These are phyloP conservation scores for Penicillium capsulatum DNA, from an alignment of 2,329 filamentous ascomycete genomes.

Conservation along the genomic window DNA sequence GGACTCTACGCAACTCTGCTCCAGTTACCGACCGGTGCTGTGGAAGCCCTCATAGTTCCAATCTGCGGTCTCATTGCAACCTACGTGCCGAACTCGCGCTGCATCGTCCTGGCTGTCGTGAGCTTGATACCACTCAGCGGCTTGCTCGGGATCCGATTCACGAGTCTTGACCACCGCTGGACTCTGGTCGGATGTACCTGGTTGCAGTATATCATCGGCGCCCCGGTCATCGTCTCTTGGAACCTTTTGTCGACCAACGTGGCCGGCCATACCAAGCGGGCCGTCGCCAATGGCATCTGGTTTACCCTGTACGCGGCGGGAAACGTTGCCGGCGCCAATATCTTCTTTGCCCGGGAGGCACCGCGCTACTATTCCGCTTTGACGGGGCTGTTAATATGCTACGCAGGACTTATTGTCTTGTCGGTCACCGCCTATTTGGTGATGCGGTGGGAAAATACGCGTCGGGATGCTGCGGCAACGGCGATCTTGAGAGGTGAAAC, in stretches of 20 bases:
- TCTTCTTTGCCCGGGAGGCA: constrained; percentile 44
- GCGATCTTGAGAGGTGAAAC: not conserved
- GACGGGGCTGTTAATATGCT: constrained; percentile 43
- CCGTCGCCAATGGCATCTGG: constrained; percentile 48
- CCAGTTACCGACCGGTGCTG: constrained; percentile 34
- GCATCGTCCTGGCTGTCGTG: constrained; percentile 29
- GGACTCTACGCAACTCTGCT: constrained; percentile 31
- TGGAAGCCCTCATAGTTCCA: constrained; percentile 29
- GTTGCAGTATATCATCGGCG: constrained; percentile 50
- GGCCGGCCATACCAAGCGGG: constrained; percentile 52
- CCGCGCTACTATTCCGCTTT: constrained; percentile 46
- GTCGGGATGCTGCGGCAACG: constrained; percentile 16
- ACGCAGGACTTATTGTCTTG: constrained; percentile 42
- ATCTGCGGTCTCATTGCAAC: constrained; percentile 44
- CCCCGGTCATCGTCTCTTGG: constrained; percentile 51
- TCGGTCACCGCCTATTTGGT: constrained; percentile 21
- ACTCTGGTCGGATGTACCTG: constrained; percentile 52
- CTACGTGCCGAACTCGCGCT: constrained; percentile 42
- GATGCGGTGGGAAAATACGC: constrained; percentile 26
- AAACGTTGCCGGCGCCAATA: constrained; percentile 48
- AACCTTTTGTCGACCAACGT: constrained; percentile 48
- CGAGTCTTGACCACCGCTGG: constrained; percentile 45
- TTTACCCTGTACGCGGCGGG: constrained; percentile 48
- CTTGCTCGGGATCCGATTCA: constrained; percentile 50
- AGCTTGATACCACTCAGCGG: constrained; percentile 41